These are phyloP conservation scores for Coemansia sp. DNA, from an alignment of 192 early-diverging fungal genomes.

Conservation along the genomic window DNA sequence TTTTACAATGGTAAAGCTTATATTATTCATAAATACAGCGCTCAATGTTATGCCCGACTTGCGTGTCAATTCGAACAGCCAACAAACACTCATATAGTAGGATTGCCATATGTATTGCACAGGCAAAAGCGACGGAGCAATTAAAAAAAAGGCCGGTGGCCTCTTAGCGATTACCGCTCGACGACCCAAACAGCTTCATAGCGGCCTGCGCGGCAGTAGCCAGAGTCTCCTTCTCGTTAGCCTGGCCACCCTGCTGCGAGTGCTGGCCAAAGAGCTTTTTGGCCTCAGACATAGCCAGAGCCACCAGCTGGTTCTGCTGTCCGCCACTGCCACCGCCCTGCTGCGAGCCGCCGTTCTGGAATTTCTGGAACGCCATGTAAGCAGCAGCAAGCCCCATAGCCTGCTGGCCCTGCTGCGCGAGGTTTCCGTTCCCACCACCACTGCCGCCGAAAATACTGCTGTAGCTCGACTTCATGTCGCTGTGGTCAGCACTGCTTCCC, in stretches of 20 bases:
- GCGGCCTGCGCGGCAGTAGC: conserved; percentile 47
- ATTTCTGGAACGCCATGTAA: conserved; percentile 43
- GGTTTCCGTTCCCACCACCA: background rate
- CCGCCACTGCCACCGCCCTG: too few species aligned
- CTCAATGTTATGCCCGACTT: too few species aligned
- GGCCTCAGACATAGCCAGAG: conserved; percentile 43
- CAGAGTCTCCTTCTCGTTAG: conserved; percentile 39
- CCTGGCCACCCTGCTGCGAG: conserved; percentile 25
- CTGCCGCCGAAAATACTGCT: conserved; percentile 9
- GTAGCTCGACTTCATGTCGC: conserved; percentile 29
- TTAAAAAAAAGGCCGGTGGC: background rate
- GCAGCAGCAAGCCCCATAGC: conserved; percentile 42
- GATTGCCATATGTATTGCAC: too few species aligned
- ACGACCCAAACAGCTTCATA: conserved; percentile 33
- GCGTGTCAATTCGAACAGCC: too few species aligned
- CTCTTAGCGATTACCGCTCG: background rate
- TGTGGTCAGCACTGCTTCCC: conserved; percentile 26
- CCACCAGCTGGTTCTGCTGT: conserved; percentile 36
- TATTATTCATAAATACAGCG: too few species aligned
- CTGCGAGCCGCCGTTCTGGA: conserved; percentile 10
- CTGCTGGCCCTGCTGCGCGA: conserved; percentile 28
- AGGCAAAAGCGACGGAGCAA: too few species aligned
- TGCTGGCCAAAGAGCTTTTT: conserved; percentile 42
- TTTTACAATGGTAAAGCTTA: background rate
- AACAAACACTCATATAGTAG: too few species aligned